Conservation (phyloP, 805 yeast species). For the Millerozyma miso region DNA sequence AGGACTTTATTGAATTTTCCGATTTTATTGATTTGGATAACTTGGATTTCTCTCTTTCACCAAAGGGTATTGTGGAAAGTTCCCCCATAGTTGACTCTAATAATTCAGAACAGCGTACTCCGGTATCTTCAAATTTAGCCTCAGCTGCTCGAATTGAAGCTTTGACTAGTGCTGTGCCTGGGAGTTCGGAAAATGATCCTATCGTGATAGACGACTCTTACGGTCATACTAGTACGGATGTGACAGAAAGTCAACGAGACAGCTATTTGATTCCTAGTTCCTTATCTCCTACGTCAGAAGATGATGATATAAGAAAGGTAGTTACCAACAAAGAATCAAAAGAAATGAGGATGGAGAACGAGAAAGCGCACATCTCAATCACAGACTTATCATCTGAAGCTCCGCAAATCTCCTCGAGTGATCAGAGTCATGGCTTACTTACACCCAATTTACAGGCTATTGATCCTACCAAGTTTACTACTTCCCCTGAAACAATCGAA, state of each 20-base stretch:
- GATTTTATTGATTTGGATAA: constrained; percentile 39
- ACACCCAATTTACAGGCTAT: constrained; percentile 9
- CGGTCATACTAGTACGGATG: not conserved
- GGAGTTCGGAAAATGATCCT: not conserved
- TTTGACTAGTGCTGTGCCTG: not conserved
- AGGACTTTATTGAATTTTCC: constrained; percentile 37
- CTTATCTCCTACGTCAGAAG: not conserved
- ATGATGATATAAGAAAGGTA: not conserved
- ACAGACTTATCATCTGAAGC: not conserved
- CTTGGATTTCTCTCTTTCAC: constrained; percentile 26
- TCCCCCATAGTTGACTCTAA: not conserved
- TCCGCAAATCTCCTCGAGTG: not conserved
- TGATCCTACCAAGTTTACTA: constrained; percentile 4
- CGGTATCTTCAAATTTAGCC: not conserved
- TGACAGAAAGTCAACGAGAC: not conserved
- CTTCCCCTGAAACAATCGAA: constrained; percentile 8
- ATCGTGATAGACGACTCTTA: not conserved
- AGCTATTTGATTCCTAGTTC: not conserved
- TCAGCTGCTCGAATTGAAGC: not conserved
- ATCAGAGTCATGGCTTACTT: constrained; percentile 3
- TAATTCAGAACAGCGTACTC: not conserved
- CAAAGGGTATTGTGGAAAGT: constrained; percentile 4
- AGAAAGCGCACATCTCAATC: not conserved
- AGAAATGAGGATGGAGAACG: not conserved
- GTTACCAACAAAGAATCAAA: not conserved